Conservation (phyloP, 108 stramenopile genomes). For the Epipyxis sp. region DNA sequence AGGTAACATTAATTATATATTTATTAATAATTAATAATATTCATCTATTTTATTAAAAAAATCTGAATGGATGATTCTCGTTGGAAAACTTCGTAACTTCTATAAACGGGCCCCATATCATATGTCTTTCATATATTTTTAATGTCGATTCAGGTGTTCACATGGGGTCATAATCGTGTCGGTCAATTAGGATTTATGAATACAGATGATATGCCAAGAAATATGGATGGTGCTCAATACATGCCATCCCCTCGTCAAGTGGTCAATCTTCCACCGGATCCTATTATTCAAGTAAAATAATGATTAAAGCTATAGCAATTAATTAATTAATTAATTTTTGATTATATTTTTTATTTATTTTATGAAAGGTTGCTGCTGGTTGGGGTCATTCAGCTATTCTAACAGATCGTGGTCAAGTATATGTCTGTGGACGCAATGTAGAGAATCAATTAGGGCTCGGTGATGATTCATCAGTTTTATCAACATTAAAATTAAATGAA, state of each 20-base stretch:
- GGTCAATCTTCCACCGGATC: background rate
- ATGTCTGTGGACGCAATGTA: conserved; percentile 53
- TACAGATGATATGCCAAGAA: conserved; percentile 32
- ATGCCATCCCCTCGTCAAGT: conserved; percentile 40
- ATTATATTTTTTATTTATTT: too few species aligned
- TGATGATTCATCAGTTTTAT: too few species aligned
- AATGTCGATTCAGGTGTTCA: conserved; percentile 40
- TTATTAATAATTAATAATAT: too few species aligned
- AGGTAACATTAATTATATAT: too few species aligned
- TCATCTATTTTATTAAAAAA: too few species aligned
- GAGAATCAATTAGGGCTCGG: conserved; percentile 61
- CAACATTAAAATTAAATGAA: conserved; percentile 43
- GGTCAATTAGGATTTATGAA: conserved; percentile 46
- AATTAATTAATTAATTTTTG: too few species aligned
- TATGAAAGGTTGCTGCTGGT: conserved; percentile 55
- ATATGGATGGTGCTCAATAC: conserved; percentile 44
- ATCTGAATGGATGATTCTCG: too few species aligned
- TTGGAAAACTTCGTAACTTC: too few species aligned
- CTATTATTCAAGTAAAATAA: background rate
- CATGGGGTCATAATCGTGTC: conserved; percentile 52
- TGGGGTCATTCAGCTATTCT: conserved; percentile 55
- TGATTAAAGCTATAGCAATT: too few species aligned
- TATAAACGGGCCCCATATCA: too few species aligned
- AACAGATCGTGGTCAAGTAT: conserved; percentile 47
- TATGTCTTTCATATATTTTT: too few species aligned